These are phyloP conservation scores for Tetrastigma voinierianum DNA, from an alignment of 164 flowering plant genomes.

Conservation along the genomic window DNA sequence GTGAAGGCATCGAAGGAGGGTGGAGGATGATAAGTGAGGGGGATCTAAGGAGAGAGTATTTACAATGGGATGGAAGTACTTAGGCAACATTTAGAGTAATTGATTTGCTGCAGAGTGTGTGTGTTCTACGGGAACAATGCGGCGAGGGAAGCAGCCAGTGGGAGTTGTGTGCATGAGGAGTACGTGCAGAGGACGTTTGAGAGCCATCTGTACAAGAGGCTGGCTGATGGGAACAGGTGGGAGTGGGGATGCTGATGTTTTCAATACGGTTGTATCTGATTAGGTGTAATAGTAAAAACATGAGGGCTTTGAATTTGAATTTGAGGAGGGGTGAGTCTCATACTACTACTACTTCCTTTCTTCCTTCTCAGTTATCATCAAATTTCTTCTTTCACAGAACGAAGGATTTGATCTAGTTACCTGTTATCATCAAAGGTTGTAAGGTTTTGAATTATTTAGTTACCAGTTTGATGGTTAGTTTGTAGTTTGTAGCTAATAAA, in stretches of 20 bases:
- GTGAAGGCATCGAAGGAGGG: slow-evolving; percentile 72
- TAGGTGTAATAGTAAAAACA: slow-evolving; percentile 32
- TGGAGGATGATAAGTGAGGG: slow-evolving; percentile 51
- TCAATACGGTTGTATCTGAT: slow-evolving; percentile 53
- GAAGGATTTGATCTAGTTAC: no score
- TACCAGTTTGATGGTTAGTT: no score
- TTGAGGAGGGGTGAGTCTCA: slow-evolving; percentile 2
- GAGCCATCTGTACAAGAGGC: slow-evolving; percentile 73
- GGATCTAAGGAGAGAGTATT: slow-evolving; percentile 64
- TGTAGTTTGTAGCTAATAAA: no score
- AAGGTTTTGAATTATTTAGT: no score
- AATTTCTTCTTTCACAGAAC: no score
- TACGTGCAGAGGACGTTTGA: slow-evolving; percentile 84
- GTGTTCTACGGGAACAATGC: slow-evolving; percentile 70
- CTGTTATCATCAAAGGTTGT: no score
- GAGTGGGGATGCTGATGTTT: slow-evolving; percentile 49
- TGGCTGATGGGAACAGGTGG: slow-evolving; percentile 43
- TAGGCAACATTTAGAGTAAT: slow-evolving; percentile 51
- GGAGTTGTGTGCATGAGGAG: slow-evolving; percentile 71
- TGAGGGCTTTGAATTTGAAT: slow-evolving; percentile 10
- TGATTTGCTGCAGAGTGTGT: slow-evolving; percentile 72
- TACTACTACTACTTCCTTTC: no score
- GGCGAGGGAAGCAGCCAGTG: slow-evolving; percentile 76
- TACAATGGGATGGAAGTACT: slow-evolving; percentile 64
- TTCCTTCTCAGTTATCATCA: no score